Conservation (phyloP, 768 basidiomycete genomes). For the Leccinum uliginosum region DNA sequence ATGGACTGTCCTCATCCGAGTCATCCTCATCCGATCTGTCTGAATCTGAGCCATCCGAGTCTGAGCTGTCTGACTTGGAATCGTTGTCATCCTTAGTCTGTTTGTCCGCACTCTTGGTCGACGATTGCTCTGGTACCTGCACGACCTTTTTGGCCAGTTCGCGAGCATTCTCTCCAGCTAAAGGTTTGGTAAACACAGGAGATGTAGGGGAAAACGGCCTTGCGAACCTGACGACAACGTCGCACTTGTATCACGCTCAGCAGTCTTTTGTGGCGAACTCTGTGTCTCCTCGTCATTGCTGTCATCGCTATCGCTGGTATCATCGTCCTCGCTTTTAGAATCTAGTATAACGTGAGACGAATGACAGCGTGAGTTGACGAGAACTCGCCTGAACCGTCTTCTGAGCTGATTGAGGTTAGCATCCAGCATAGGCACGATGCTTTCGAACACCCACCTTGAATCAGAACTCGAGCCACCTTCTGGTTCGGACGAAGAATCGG, state of each 20-base stretch:
- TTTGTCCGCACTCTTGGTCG: not conserved
- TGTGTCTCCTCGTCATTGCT: conserved; percentile 3
- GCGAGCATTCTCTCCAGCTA: conserved; percentile 12
- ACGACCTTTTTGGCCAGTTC: not conserved
- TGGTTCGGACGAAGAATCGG: conserved; percentile 16
- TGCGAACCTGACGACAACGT: conserved; percentile 36
- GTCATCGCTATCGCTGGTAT: conserved; percentile 12
- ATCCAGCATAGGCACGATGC: conserved; percentile 3
- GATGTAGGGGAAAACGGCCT: not conserved
- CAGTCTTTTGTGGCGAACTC: conserved; percentile 3
- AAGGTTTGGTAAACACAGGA: not conserved
- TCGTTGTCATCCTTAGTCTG: not conserved
- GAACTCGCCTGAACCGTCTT: conserved; percentile 15
- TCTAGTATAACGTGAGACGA: conserved; percentile 6
- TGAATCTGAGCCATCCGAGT: conserved; percentile 14
- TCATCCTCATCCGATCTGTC: conserved; percentile 15
- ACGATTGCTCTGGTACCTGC: conserved; percentile 2
- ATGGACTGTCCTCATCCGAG: conserved; percentile 17
- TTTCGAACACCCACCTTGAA: conserved; percentile 17
- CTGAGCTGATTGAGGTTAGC: conserved; percentile 14
- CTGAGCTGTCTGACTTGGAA: conserved; percentile 12
- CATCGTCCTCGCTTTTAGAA: conserved; percentile 9
- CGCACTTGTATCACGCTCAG: conserved; percentile 35
- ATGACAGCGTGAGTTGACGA: conserved; percentile 5
- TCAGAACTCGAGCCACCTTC: conserved; percentile 24